These are phyloP conservation scores for Aotearoamyces nothofagi DNA, from an alignment of 2,329 filamentous ascomycete genomes.

Conservation along the genomic window DNA sequence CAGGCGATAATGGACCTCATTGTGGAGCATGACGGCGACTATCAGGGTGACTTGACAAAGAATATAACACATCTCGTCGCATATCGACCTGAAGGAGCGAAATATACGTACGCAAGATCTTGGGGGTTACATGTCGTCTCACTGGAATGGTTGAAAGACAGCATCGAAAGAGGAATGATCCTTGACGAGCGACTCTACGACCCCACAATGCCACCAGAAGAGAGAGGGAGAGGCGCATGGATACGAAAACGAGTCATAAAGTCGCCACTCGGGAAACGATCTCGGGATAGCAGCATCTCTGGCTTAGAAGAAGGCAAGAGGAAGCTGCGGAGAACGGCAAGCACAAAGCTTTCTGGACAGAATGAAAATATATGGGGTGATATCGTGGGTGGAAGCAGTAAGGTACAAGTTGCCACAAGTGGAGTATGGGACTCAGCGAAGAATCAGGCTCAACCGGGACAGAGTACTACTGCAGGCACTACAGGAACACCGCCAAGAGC, in stretches of 20 bases:
- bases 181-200: constrained; percentile 79
- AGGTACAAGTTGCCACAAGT: constrained; percentile 13
- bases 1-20: constrained; percentile 46
- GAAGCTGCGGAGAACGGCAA: constrained; percentile 79
- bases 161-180: constrained; percentile 73
- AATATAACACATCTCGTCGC: constrained; percentile 80
- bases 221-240: constrained; percentile 70
- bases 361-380: constrained; percentile 81
- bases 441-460: not conserved
- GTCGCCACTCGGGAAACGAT: constrained; percentile 40
- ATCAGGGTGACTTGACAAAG: constrained; percentile 77
- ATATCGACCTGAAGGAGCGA: constrained; percentile 64
- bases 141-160: constrained; percentile 74
- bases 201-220: constrained; percentile 49
- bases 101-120: constrained; percentile 72
- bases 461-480: constrained; percentile 1
- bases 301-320: constrained; percentile 44
- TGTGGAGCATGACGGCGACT: constrained; percentile 65
- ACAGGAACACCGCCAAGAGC: not conserved
- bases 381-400: constrained; percentile 44
- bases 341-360: constrained; percentile 67
- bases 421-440: constrained; percentile 11
- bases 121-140: constrained; percentile 75
- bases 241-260: constrained; percentile 33
- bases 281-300: constrained; percentile 30